Conservation (phyloP, 345 rosid genomes). For the Gossypium thurberi region DNA sequence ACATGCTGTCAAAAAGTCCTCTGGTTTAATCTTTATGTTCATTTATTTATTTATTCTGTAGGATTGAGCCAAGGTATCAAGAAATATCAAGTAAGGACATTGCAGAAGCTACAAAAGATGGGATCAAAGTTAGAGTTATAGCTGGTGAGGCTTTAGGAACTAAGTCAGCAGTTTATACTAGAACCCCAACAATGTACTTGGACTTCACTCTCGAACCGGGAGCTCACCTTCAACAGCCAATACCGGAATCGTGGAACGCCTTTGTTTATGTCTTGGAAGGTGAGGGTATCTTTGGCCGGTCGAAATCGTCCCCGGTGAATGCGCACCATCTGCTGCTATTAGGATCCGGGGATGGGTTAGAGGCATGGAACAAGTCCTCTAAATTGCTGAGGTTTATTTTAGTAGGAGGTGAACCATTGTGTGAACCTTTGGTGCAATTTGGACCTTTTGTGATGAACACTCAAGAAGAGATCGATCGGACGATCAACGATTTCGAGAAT, state of each 20-base stretch:
- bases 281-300: conserved; percentile 52
- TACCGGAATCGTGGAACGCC: conserved; percentile 63
- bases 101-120: conserved; percentile 51
- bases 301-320: conserved; percentile 24
- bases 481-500: conserved; percentile 66
- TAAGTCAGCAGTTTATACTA: conserved; percentile 64
- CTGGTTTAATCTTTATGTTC: background rate
- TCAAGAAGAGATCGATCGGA: conserved; percentile 65
- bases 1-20: conserved; percentile 9
- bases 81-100: conserved; percentile 62
- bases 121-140: conserved; percentile 62
- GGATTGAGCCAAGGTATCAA: conserved; percentile 86
- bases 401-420: conserved; percentile 73
- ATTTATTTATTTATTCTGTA: conserved; percentile 6
- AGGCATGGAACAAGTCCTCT: conserved; percentile 66
- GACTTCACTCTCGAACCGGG: conserved; percentile 71
- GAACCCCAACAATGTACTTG: conserved; percentile 90
- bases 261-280: conserved; percentile 74
- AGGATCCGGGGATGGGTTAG: conserved; percentile 51
- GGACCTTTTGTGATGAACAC: conserved; percentile 96
- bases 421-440: conserved; percentile 63
- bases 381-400: conserved; percentile 56
- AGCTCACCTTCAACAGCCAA: conserved; percentile 53
- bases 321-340: conserved; percentile 63
- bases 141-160: conserved; percentile 82